Base-by-base conservation (phyloP, 2,329 filamentous ascomycete species). In the Cladosporium sp. region DNA sequence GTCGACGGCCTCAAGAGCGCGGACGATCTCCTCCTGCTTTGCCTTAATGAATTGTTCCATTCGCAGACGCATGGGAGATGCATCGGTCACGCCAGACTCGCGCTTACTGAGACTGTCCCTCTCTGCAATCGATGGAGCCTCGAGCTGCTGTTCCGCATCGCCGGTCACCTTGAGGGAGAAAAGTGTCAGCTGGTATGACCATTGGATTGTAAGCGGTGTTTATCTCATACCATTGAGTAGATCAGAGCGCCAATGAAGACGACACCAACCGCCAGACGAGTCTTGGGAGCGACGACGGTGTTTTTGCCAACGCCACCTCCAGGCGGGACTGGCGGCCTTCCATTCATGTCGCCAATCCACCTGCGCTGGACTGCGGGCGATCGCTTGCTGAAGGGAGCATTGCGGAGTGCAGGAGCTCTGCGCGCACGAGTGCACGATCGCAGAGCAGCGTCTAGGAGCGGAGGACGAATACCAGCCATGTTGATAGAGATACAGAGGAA, bases 11-110 rank as follows among this genome's bases (percentile, higher is more conserved):
- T 96, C 90, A 26, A 99, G 86, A 66, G 90, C 92, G 65, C 86
- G 83, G 32, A 98, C 90, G 67, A 99, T 99, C 69, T 90, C 87
- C 73, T 92, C 87, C 76, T 99, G 95, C 74, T 98, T 92, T 73
- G 93, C 87, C 78, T 95, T 95, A 79, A 98, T 96, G 77, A 98
- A 91, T 74, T 92, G 88, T 80, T 99, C 95, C 95, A 99, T 98
- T 69, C 94, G 92, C 66, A 99, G 85, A 65, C 95, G 93, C 94
- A 99, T 98, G 1, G 95, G 93, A 15, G 94, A 97, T 73, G 88
- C 84, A 66, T 89, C 85, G 58, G 85, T 90, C 59, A 98, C 85
- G 69, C 88, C 87, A 65, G 87, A 86, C 78, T 95, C 91, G 68
- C 90, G 89, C 80, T 95, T 97, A 71, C 87, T 86, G 68, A 92